Evolutionary conservation across 2,329 filamentous ascomycete genomes (phyloP), one percentile per base, ranked within the genome.

Genomic region (Neoscytalidium dimidiatum): DNA sequence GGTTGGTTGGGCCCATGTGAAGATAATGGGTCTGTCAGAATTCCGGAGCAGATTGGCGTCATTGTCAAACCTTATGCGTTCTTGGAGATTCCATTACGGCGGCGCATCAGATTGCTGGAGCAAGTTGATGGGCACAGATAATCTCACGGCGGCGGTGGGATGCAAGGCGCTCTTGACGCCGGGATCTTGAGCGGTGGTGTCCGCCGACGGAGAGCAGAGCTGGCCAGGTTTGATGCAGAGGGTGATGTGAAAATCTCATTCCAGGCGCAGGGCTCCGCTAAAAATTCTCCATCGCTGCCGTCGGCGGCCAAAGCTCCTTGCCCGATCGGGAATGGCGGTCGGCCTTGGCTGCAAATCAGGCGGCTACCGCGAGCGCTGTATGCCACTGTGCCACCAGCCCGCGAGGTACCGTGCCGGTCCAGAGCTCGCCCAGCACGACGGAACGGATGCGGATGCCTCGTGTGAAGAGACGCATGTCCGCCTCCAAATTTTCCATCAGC

Each of bases 311-410:
- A 60, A 60, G 56, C 56, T 60, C 56, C 56, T 60, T 60, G 56
- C 56, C 56, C 17, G 4, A 23, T 21, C 11, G n/a, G 56, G 56
- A 26, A 60, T 60, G 56, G 56, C 41, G 26, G 56, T 46, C 38
- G 56, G 56, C 4, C 56, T 60, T 48, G 28, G 56, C 56, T 23
- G 56, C 56, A 60, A 60, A 60, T 60, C 56, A 60, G 56, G 56
- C 56, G 53, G 53, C 23, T 21, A 35, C 53, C 4, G 33, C 19
- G 23, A 17, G 52, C 52, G 35, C 21, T 35, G 23, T 21, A n/a
- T n/a, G n/a, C n/a, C n/a, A 29, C 49, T 41, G 38, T 41, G 38
- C 38, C 38, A 41, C 38, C 38, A 41, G 38, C n/a, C n/a, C 28
- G 5, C 29, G 31, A 38, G 17, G n/a, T 21, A n/a, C 17, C 53